A percentile compares a stretch with the other conserved stretches of the same genome.
These are phyloP conservation scores for Pichia paraexigua DNA, from an alignment of 805 yeast species.

Conservation along the genomic window DNA sequence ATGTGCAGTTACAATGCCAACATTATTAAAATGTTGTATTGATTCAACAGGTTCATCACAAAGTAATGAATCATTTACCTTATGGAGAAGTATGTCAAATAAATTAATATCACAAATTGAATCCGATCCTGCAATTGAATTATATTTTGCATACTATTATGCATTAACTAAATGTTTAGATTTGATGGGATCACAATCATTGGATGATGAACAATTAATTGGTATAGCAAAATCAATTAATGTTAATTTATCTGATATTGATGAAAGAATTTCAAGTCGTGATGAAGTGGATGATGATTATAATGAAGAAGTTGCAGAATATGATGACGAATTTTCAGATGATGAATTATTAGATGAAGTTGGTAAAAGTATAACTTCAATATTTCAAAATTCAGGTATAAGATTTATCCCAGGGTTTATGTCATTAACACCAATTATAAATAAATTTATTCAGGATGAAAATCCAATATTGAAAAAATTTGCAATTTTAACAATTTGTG, in stretches of 20 bases:
- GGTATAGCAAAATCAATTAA: conserved; percentile 53
- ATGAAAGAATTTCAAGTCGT: conserved; percentile 62
- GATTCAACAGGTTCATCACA: conserved; percentile 42
- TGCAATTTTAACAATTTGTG: conserved; percentile 75
- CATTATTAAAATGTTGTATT: conserved; percentile 58
- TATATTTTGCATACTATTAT: conserved; percentile 69
- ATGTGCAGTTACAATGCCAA: conserved; percentile 80
- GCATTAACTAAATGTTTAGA: conserved; percentile 61
- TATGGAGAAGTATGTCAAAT: conserved; percentile 66
- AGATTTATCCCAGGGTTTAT: conserved; percentile 61
- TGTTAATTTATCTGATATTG: conserved; percentile 56
- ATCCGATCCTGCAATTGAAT: conserved; percentile 76
- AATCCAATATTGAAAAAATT: conserved; percentile 64
- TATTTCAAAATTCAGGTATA: conserved; percentile 55
- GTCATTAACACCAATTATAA: conserved; percentile 51
- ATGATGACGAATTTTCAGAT: conserved; percentile 80
- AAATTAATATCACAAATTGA: conserved; percentile 61
- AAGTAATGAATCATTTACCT: conserved; percentile 50
- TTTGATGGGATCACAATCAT: conserved; percentile 56
- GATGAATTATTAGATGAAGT: conserved; percentile 86
- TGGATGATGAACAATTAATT: conserved; percentile 47
- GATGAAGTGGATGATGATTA: conserved; percentile 77
- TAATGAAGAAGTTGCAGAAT: conserved; percentile 77
- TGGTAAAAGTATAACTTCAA: conserved; percentile 61
- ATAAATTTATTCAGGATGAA: conserved; percentile 54